phyloP scores from a whole-genome alignment of 2,329 filamentous ascomycete genomes.

The Fusarium chaquense region DNA sequence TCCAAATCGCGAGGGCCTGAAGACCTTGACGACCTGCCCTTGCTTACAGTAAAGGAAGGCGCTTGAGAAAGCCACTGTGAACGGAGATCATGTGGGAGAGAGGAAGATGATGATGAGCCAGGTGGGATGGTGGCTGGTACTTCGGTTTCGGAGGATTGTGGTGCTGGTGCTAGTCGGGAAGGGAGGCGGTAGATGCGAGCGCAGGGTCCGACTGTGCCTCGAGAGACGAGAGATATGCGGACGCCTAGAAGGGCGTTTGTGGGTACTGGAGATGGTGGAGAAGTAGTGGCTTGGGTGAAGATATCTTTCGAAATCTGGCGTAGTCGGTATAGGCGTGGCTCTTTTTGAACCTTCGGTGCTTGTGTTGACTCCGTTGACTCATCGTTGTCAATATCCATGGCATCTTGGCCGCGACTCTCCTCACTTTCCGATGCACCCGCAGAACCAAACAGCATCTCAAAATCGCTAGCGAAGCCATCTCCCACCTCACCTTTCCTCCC shows the following conservation, averaged over 20 bases:
- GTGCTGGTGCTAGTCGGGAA: constrained; percentile 41
- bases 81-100: constrained; percentile 65
- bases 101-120: constrained; percentile 17
- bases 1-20: constrained; percentile 49
- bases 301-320: constrained; percentile 45
- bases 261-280: constrained; percentile 46
- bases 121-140: constrained; percentile 60
- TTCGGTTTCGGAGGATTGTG: constrained; percentile 55
- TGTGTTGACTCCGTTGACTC: constrained; percentile 10
- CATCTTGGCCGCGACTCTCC: constrained; percentile 38
- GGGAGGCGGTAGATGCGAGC: constrained; percentile 90
- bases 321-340: constrained; percentile 33
- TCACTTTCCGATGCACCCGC: constrained; percentile 11
- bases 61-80: constrained; percentile 77
- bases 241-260: constrained; percentile 67
- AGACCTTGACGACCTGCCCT: constrained; percentile 21
- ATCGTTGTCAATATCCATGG: constrained; percentile 51
- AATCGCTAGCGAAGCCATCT: constrained; percentile 84
- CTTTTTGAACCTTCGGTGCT: background rate
- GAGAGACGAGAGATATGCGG: constrained; percentile 73
- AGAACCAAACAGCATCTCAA: constrained; percentile 72
- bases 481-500: constrained; percentile 86
- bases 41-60: constrained; percentile 38
- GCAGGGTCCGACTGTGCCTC: constrained; percentile 77
- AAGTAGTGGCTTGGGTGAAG: constrained; percentile 50